These are phyloP conservation scores for Metarhizium anisopliae DNA, from an alignment of 2,329 filamentous ascomycete genomes.

Conservation along the genomic window DNA sequence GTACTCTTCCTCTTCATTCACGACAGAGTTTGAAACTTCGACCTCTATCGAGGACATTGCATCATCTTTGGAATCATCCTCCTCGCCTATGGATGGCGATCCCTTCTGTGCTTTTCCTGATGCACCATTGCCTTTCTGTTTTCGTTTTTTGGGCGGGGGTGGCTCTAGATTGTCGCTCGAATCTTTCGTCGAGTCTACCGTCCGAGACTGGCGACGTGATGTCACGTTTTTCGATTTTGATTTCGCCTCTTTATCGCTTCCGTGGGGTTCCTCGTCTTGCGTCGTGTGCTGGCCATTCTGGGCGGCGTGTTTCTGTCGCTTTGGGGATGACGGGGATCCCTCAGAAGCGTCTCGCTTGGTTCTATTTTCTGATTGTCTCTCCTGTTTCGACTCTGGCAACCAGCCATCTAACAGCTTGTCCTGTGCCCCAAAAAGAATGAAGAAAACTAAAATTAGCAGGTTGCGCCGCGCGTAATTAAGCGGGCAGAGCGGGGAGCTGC, in stretches of 20 bases:
- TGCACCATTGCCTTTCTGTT: not conserved
- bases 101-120: slow-evolving; percentile 6
- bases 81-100: slow-evolving; percentile 5
- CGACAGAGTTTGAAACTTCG: slow-evolving; percentile 12
- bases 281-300: slow-evolving; percentile 20
- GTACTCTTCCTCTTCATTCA: slow-evolving; percentile 30
- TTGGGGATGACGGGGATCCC: slow-evolving; percentile 18
- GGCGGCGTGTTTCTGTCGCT: slow-evolving; percentile 1
- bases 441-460: not conserved
- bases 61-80: slow-evolving; percentile 12
- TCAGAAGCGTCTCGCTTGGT: slow-evolving; percentile 27
- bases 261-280: not conserved
- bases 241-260: slow-evolving; percentile 1
- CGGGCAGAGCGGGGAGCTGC: not conserved
- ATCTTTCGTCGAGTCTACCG: slow-evolving; percentile 6
- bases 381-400: slow-evolving; percentile 18
- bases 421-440: slow-evolving; percentile 12
- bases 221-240: slow-evolving; percentile 6
- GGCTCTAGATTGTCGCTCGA: slow-evolving; percentile 4
- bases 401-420: slow-evolving; percentile 28
- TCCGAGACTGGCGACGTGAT: slow-evolving; percentile 9
- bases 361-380: slow-evolving; percentile 17
- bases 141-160: not conserved
- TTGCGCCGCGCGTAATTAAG: not conserved
- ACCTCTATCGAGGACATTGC: slow-evolving; percentile 10